phyloP scores from a whole-genome alignment of 2,329 filamentous ascomycete genomes.

The Nannizziopsis arthrosporioides region DNA sequence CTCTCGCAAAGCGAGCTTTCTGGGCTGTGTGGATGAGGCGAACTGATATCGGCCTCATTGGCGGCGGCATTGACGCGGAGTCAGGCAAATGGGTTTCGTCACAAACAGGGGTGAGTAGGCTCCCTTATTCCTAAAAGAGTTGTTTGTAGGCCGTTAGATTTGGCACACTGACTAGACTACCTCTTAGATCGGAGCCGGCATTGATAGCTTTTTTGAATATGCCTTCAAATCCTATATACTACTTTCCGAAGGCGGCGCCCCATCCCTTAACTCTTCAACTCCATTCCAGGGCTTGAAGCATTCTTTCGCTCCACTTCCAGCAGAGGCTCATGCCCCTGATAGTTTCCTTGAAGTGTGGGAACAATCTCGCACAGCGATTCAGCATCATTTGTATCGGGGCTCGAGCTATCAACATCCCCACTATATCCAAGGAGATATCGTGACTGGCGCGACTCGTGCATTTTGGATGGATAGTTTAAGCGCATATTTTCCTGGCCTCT shows the following conservation, averaged over 20 bases:
- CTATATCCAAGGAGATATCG: slow-evolving; percentile 80
- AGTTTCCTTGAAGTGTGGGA: slow-evolving; percentile 76
- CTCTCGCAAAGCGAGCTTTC: slow-evolving; percentile 80
- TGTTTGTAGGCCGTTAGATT: neutral
- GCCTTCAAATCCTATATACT: slow-evolving; percentile 88
- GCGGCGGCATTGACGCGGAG: slow-evolving; percentile 85
- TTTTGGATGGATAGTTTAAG: slow-evolving; percentile 95
- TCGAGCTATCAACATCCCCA: slow-evolving; percentile 69
- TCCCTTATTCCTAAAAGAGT: neutral
- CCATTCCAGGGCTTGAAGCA: slow-evolving; percentile 45
- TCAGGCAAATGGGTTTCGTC: slow-evolving; percentile 78
- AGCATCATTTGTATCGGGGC: slow-evolving; percentile 77
- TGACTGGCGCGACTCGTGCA: slow-evolving; percentile 75
- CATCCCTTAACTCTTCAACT: slow-evolving; percentile 27
- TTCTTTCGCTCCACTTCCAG: slow-evolving; percentile 52
- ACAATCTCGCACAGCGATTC: slow-evolving; percentile 73
- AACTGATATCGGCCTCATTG: slow-evolving; percentile 76
- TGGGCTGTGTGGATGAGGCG: slow-evolving; percentile 92
- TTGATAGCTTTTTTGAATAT: slow-evolving; percentile 98
- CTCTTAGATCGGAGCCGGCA: slow-evolving; percentile 68
- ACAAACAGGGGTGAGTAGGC: slow-evolving; percentile 54
- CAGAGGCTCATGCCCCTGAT: slow-evolving; percentile 59
- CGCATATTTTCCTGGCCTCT: slow-evolving; percentile 84
- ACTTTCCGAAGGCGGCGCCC: slow-evolving; percentile 57
- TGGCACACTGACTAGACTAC: no score